Conservation (phyloP, 1,139 yeast species). For the Yamadazyma atmosphaerica region DNA sequence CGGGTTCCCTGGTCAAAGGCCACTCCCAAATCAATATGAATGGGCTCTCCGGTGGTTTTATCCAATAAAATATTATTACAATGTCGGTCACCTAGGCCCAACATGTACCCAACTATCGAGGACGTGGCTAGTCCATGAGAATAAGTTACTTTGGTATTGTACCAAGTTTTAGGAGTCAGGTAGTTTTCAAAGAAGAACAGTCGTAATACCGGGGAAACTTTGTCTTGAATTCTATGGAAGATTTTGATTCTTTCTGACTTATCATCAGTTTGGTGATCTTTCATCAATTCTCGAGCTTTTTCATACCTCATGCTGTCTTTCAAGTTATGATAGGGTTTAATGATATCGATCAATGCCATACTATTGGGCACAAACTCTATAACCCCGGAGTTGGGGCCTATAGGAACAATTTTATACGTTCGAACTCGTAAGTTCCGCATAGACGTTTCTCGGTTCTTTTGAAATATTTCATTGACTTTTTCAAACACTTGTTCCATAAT, state of each 20-base stretch:
- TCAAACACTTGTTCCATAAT: conserved; percentile 97
- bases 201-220: conserved; percentile 67
- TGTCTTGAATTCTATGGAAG: conserved; percentile 49
- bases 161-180: conserved; percentile 71
- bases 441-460: conserved; percentile 55
- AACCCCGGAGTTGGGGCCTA: conserved; percentile 85
- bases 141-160: conserved; percentile 60
- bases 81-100: conserved; percentile 96
- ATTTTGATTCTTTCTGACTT: conserved; percentile 47
- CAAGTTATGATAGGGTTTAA: conserved; percentile 56
- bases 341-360: conserved; percentile 64
- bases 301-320: conserved; percentile 45
- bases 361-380: conserved; percentile 89
- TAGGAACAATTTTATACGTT: conserved; percentile 87
- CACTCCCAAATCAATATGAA: conserved; percentile 94
- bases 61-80: conserved; percentile 89
- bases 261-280: conserved; percentile 49
- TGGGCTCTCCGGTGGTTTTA: conserved; percentile 77
- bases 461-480: conserved; percentile 75
- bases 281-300: conserved; percentile 69
- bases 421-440: conserved; percentile 61
- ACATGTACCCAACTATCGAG: conserved; percentile 81
- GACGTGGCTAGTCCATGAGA: conserved; percentile 81
- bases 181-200: conserved; percentile 72
- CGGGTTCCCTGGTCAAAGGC: conserved; percentile 92